phyloP scores from a whole-genome alignment of 495 filamentous ascomycete genomes.

The Aspergillus nidulans region DNA sequence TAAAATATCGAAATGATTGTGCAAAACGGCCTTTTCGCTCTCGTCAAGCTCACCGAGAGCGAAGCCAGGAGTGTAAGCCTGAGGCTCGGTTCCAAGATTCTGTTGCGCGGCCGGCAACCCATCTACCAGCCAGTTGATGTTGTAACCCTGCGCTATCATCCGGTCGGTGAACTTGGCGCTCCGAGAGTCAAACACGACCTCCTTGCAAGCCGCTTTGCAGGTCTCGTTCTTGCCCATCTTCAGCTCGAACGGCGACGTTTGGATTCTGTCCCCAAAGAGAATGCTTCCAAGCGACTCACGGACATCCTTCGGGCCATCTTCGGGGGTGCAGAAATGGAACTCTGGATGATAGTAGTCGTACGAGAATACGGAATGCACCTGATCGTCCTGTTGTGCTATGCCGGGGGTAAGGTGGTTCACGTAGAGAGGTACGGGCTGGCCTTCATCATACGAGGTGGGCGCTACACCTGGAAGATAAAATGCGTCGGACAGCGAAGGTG shows the following conservation, averaged over 20 bases:
- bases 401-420: slow-evolving; percentile 91
- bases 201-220: slow-evolving; percentile 72
- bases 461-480: slow-evolving; percentile 97
- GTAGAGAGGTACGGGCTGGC: slow-evolving; percentile 76
- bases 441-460: slow-evolving; percentile 79
- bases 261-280: slow-evolving; percentile 92
- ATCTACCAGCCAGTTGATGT: slow-evolving; percentile 93
- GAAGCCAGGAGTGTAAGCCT: slow-evolving; percentile 87
- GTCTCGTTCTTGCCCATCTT: slow-evolving; percentile 79
- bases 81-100: slow-evolving; percentile 65
- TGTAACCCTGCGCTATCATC: slow-evolving; percentile 74
- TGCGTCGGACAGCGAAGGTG: slow-evolving; percentile 55
- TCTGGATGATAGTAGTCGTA: slow-evolving; percentile 90
- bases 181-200: slow-evolving; percentile 58
- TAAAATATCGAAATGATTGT: slow-evolving; percentile 94
- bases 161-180: slow-evolving; percentile 76
- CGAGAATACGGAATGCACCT: slow-evolving; percentile 83
- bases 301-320: slow-evolving; percentile 66
- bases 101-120: slow-evolving; percentile 84
- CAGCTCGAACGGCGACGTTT: slow-evolving; percentile 84
- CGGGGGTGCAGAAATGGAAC: slow-evolving; percentile 82
- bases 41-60: slow-evolving; percentile 64
- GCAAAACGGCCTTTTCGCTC: slow-evolving; percentile 54
- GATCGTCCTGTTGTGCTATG: slow-evolving; percentile 65
- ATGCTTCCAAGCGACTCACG: slow-evolving; percentile 93